Percentiles rank a stretch among this genome's conserved stretches.
Conservation (phyloP, 345 rosid genomes). For the Hibiscus trionum region DNA sequence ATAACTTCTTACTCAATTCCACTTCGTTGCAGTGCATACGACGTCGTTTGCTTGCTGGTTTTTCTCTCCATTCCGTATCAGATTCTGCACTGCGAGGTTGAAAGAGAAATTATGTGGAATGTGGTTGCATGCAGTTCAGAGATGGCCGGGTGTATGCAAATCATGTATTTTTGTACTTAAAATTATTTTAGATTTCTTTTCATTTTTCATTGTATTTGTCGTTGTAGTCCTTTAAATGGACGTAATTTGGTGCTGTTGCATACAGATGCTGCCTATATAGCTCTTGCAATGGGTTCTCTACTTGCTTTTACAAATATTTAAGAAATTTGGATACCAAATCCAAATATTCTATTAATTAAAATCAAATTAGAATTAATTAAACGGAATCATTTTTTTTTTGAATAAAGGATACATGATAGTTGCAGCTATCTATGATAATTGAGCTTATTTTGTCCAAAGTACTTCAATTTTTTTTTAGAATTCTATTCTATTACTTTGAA, state of each 20-base stretch:
- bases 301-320: too few relatives aligned
- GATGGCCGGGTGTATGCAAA: conserved; percentile 69
- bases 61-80: too few relatives aligned
- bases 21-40: conserved; percentile 7
- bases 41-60: not conserved
- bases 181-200: not conserved
- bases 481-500: too few relatives aligned
- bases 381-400: too few relatives aligned
- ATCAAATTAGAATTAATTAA: too few relatives aligned
- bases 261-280: conserved; percentile 71
- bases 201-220: not conserved
- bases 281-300: conserved; percentile 51
- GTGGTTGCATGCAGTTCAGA: conserved; percentile 47
- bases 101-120: conserved; percentile 42
- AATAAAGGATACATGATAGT: too few relatives aligned
- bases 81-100: conserved; percentile 24
- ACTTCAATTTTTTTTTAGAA: too few relatives aligned
- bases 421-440: too few relatives aligned
- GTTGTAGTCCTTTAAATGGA: not conserved
- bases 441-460: too few relatives aligned
- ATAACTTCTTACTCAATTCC: too few relatives aligned
- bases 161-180: not conserved
- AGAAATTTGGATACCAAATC: too few relatives aligned
- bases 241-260: conserved; percentile 9
- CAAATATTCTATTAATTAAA: too few relatives aligned